Evolutionary conservation across 176 grass and related monocot species (phyloP), one percentile per base, ranked within the genome.

Genomic region (Aechmea fasciata): DNA sequence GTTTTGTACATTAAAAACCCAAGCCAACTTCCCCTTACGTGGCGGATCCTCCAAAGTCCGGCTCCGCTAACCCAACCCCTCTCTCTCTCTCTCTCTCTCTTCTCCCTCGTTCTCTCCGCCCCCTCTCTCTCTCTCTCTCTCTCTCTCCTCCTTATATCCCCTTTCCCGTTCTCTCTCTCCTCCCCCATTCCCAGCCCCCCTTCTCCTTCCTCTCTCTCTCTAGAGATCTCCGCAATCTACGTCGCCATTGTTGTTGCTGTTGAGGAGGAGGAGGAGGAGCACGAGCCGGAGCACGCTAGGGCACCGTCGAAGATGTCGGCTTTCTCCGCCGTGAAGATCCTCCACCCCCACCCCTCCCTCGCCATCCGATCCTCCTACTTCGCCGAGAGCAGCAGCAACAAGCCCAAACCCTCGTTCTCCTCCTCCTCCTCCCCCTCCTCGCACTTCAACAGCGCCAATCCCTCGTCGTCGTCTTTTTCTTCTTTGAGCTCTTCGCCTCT

Each of bases 261-360:
- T 63, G 22, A 57, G 13, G 50, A 26, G 7, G 22, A 57, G 13
- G 50, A 26, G 7, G 41, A 13, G 57, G 76, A 67, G 62, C 49
- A 29, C 69, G 11, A 53, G 6, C n/a, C 3, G 52, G 15, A 47
- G 25, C 20, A 3, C 2, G 29, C 3, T 48, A 68, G 6, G 47
- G 52, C 19, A 2, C 8, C 12, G 47, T 17, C 10, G 9, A 11
- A 4, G 52, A 79, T 79, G 82, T 69, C 92, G 53, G 78, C 81
- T 86, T 90, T 92, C 79, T 80, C 93, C 66, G 81, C 93, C 84
- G 84, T 91, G 68, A 92, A 83, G 81, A 83, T 87, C 76, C 47
- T 82, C 55, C 67, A 70, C 68, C 85, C 83, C 59, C 47, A 65
- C 11, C 65, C 51, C 48, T 23, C 49, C 57, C 22, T 75, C 75